phyloP scores from a whole-genome alignment of 768 basidiomycete genomes.

The Kwoniella newhampshirensis region DNA sequence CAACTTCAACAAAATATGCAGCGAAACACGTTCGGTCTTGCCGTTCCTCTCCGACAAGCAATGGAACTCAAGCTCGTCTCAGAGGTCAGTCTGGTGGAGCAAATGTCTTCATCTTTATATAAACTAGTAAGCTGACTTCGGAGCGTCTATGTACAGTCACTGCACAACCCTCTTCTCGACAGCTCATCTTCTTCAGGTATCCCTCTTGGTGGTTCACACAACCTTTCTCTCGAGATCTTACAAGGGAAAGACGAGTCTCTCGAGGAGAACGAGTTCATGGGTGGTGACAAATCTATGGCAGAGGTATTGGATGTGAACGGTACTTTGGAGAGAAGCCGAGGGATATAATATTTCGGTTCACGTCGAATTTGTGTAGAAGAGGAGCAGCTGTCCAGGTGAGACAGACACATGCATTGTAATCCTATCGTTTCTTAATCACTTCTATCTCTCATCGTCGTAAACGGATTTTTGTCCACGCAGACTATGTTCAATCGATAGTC shows the following conservation, averaged over 20 bases:
- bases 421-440: no score
- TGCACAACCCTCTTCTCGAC: constrained; percentile 47
- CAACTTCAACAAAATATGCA: constrained; percentile 79
- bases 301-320: constrained; percentile 41
- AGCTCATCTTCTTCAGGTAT: constrained; percentile 32
- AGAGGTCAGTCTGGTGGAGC: constrained; percentile 59
- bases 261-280: constrained; percentile 75
- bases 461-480: no score
- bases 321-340: constrained; percentile 43
- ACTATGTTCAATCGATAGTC: constrained; percentile 31
- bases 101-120: not conserved
- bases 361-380: not conserved
- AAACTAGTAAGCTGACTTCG: not conserved
- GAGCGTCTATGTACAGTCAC: constrained; percentile 24
- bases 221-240: constrained; percentile 86
- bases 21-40: constrained; percentile 79
- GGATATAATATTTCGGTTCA: constrained; percentile 23
- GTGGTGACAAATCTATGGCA: constrained; percentile 58
- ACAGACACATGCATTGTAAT: constrained; percentile 11
- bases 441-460: no score
- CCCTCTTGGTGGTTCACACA: constrained; percentile 57
- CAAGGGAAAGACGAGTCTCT: constrained; percentile 88
- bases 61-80: constrained; percentile 92
- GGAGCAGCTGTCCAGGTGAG: no score
- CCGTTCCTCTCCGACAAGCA: constrained; percentile 79